Evolutionary conservation across 2,329 filamentous ascomycete species (phyloP), one percentile per base, ranked within the genome.

Genomic region (Trichoderma koningii): DNA sequence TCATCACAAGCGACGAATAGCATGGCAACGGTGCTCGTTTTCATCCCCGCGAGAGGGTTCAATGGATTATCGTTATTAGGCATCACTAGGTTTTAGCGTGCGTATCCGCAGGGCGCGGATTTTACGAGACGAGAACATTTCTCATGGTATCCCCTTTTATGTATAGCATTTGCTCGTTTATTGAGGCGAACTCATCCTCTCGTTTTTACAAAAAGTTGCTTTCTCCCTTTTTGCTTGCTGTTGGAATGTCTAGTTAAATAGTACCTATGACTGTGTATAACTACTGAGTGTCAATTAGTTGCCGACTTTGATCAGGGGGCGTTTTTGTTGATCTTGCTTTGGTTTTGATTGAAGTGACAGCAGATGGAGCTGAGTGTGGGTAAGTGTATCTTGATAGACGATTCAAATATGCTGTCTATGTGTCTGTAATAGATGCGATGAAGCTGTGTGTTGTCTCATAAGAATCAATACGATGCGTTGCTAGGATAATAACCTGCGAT

Each of bases 1-100:
- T 45, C 51, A 38, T 47, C 51, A 45, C 19, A 48, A 64, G 52
- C 62, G 62, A 57, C 45, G 45, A 56, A 51, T 57, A 41, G 62
- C 62, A 70, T 71, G 69, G 68, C 68, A 67, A 69, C 66, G 68
- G 72, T 71, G 69, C 68, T 73, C 67, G 69, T 70, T 71, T 62
- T 51, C 57, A 57, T 65, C 38, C 53, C 52, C 62, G 28, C 47
- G 17, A 30, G 38, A 56, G 61, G 44, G 38, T 59, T 51, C 50
- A 51, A 38, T 56, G 52, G 30, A 6, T 52, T 56, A 57, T 53
- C 38, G 26, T 67, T 63, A 67, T 42, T 70, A 52, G 53, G 64
- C 61, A 69, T 52, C 48, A 65, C 51, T 68, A 55, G 34, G 50
- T 63, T 68, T 68, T 63, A 59, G 68, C 68, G 70, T 64, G 65